Evolutionary conservation across 371 early-diverging fungal species (phyloP), one percentile per base, ranked within the genome.

Genomic region (Haplosporangium sp.): DNA sequence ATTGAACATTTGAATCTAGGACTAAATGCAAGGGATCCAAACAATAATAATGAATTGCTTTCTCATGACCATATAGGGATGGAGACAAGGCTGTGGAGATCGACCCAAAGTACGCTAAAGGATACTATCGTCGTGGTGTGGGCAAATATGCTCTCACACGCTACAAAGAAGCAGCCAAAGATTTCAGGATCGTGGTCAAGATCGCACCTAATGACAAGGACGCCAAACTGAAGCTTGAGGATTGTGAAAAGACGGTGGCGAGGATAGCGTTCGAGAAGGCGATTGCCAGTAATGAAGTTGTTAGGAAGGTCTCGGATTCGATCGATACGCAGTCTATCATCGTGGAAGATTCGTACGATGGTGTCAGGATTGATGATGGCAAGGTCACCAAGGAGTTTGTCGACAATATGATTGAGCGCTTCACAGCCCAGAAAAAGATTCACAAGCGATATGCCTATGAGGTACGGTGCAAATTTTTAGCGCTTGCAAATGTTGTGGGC

Each of bases 251-350:
- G 84, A 94, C 96, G 71, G 91, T 92, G 53, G 90, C 91, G 51
- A 82, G 94, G 51, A 86, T 92, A 50, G 91, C 94, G 72, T 97
- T 99, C 83, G 98, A 96, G 83, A 91, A 94, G 81, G 99, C 99
- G 9, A 97, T 99, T 61, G 89, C 67, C 40, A 68, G 69, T 47
- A 62, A 68, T 23, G 79, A 63, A n/a, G 71, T 60, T 21, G 48
- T 67, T 18, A 61, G 59, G 52, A 59, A 63, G 63, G 57, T 55
- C 37, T 74, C 73, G 5, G 71, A 82, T 47, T 58, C 68, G 29
- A 73, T 80, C 55, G 70, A 72, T 46, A 38, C 66, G 8, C 55
- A 71, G 53, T 64, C 45, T 37, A 59, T 83, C 84, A 88, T 64
- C 48, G 94, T 94, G n/a, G 95, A 95, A 65, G 72, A 87, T 23